Conservation (phyloP, 1,284 basidiomycete species). For the Caloboletus firmus region DNA sequence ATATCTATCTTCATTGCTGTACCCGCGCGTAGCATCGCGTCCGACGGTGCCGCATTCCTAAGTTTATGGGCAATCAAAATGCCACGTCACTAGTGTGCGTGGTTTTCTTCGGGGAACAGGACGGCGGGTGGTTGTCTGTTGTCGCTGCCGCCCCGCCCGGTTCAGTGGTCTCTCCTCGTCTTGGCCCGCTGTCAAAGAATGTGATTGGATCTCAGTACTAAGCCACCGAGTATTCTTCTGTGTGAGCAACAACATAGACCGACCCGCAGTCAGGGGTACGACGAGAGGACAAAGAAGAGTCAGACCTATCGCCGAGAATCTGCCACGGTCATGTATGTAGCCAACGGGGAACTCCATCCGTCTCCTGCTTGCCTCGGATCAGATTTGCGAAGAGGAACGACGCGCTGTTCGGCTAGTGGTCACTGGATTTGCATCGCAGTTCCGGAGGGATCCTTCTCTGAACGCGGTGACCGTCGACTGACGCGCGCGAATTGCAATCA, state of each 20-base stretch:
- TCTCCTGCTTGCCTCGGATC: constrained; percentile 21
- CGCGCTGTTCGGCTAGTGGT: not conserved
- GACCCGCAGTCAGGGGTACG: not conserved
- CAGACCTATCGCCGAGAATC: constrained; percentile 9
- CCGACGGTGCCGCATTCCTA: not conserved
- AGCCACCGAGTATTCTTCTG: not conserved
- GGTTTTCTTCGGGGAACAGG: not conserved
- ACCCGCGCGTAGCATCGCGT: not conserved
- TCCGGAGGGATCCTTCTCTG: constrained; percentile 6
- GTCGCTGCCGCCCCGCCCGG: too few species aligned
- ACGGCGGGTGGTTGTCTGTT: not conserved
- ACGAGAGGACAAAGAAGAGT: constrained; percentile 4
- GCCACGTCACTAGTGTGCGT: not conserved
- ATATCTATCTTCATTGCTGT: not conserved
- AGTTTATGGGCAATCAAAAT: not conserved
- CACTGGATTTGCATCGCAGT: constrained; percentile 19
- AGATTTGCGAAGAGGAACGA: constrained; percentile 16
- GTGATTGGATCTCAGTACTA: not conserved
- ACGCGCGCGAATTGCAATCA: not conserved
- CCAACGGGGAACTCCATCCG: not conserved
- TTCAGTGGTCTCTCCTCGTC: not conserved
- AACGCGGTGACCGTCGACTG: not conserved
- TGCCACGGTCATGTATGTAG: not conserved
- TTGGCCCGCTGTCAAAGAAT: not conserved
- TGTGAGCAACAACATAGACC: not conserved